Conservation (phyloP, 106 monocot species). For the Narthecium ossifragum region DNA sequence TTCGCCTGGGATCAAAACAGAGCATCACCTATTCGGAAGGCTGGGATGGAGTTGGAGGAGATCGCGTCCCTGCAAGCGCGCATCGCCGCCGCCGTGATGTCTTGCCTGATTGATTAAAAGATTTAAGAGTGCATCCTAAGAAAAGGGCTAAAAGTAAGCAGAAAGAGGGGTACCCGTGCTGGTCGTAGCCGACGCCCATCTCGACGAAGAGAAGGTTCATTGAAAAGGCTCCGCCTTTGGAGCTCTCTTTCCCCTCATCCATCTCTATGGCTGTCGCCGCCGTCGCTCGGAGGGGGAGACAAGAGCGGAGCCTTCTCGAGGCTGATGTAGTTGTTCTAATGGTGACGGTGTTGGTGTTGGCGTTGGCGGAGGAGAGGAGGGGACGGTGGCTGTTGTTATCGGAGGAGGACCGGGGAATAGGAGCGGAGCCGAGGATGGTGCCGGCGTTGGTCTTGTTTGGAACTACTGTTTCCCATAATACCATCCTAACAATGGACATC, state of each 20-base stretch:
- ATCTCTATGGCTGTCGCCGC: slow-evolving; percentile 6
- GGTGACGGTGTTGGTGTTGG: no score
- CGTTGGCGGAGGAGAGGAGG: no score
- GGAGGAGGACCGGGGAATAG: no score
- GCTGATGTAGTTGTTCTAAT: no score
- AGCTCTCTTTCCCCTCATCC: neutral
- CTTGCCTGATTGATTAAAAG: slow-evolving; percentile 38
- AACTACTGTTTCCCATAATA: no score
- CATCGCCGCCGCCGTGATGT: slow-evolving; percentile 87
- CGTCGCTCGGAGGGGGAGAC: neutral
- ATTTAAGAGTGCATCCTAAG: neutral
- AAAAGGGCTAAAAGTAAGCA: neutral
- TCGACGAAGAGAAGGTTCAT: slow-evolving; percentile 97
- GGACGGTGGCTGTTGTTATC: no score
- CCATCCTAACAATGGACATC: no score
- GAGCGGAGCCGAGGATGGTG: no score
- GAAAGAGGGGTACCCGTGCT: slow-evolving; percentile 54
- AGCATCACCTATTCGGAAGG: slow-evolving; percentile 66
- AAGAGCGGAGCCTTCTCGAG: no score
- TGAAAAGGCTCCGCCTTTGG: slow-evolving; percentile 3
- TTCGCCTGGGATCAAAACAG: no score
- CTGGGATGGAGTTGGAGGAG: slow-evolving; percentile 93
- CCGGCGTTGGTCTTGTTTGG: no score
- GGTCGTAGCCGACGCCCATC: slow-evolving; percentile 99
- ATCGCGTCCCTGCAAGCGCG: slow-evolving; percentile 91